Percentiles rank a stretch among this genome's conserved stretches.
phyloP scores from a whole-genome alignment of 2,329 filamentous ascomycete species.

The Phoma sp. region DNA sequence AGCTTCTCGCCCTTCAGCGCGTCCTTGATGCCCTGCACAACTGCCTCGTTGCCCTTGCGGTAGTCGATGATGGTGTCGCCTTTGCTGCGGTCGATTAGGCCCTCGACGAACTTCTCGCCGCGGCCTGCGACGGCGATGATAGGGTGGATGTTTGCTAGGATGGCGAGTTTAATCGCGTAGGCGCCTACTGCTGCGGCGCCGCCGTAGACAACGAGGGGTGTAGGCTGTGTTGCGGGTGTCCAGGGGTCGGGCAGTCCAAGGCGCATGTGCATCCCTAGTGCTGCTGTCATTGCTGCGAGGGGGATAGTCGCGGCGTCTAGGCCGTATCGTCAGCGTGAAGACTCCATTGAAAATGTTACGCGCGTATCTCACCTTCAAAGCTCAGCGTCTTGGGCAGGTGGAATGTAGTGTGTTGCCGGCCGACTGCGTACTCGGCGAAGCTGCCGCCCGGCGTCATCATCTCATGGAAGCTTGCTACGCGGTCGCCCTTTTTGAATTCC shows the following conservation, averaged over 20 bases:
- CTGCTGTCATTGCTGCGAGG: constrained; percentile 56
- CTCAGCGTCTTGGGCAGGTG: constrained; percentile 58
- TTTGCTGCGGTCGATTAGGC: constrained; percentile 48
- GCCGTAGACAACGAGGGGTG: constrained; percentile 52
- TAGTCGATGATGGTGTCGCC: constrained; percentile 61
- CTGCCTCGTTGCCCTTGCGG: constrained; percentile 59
- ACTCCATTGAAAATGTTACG: no score
- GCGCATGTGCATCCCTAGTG: constrained; percentile 53
- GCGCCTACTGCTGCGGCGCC: constrained; percentile 52
- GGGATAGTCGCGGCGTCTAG: constrained; percentile 55
- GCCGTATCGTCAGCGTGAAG: no score
- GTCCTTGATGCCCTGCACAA: constrained; percentile 51
- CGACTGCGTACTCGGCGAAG: constrained; percentile 69
- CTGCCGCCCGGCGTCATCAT: constrained; percentile 61
- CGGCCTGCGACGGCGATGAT: constrained; percentile 53
- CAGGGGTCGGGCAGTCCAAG: constrained; percentile 54
- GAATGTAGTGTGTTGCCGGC: constrained; percentile 64
- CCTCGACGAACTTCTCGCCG: constrained; percentile 47
- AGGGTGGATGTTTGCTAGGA: constrained; percentile 50
- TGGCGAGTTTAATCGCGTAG: constrained; percentile 52
- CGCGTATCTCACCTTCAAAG: constrained; percentile 62
- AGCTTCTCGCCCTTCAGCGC: constrained; percentile 55
- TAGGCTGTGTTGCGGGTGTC: constrained; percentile 31
- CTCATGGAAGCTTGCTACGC: constrained; percentile 64
- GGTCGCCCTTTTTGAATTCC: constrained; percentile 66